Evolutionary conservation across 2,329 filamentous ascomycete species (phyloP).

Genomic region (Pestalotiopsis sp.): DNA sequence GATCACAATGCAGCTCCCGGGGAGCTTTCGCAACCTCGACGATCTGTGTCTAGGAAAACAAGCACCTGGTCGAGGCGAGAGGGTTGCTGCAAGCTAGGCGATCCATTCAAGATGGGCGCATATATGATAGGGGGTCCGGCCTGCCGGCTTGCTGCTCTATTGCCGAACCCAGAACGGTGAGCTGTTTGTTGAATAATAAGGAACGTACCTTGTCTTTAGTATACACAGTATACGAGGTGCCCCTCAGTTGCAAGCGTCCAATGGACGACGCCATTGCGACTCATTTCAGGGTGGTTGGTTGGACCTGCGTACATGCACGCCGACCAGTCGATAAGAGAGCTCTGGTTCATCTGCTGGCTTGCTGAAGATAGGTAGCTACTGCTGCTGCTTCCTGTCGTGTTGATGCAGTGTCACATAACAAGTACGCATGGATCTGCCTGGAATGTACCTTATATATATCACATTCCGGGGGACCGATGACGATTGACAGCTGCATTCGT

Average conservation of each 20-base stretch:
- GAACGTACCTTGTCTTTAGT: neutral
- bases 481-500: neutral
- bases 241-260: neutral
- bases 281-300: neutral
- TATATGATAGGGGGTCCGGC: neutral
- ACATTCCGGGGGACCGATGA: neutral
- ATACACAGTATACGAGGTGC: neutral
- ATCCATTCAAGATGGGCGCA: neutral
- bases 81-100: neutral
- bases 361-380: neutral
- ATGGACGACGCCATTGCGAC: neutral
- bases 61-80: neutral
- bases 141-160: neutral
- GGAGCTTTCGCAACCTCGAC: neutral
- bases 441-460: neutral
- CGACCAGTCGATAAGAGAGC: neutral
- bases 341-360: neutral
- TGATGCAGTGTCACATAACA: neutral
- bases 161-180: neutral
- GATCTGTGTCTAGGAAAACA: too few relatives aligned
- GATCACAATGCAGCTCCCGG: neutral
- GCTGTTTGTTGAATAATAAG: neutral
- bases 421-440: neutral
- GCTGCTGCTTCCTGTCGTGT: neutral
- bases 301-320: neutral